Evolutionary conservation across 225 moss, liverwort and hornwort genomes (phyloP), one percentile per base, ranked within the genome.

Genomic region (Sphagnum tenellum): DNA sequence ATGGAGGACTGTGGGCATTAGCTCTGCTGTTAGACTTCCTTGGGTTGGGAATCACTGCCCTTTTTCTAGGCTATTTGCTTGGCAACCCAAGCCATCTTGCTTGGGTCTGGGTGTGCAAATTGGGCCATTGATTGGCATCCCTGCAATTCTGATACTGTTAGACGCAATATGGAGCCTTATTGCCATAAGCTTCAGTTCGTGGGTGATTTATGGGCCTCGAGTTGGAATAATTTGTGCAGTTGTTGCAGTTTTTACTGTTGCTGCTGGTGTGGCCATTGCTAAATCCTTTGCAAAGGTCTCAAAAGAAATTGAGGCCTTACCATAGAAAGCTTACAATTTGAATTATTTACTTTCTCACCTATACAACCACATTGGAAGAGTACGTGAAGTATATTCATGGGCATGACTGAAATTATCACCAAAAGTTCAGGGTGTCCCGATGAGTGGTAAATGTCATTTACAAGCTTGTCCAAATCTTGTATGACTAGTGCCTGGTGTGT

Each of bases 81-180:
- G 7, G 2, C 9, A 61, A 8, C 12, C 47, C 60, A 3, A 11
- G 6, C 60, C 45, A 6, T 45, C 60, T 61, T 61, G 14, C 45
- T 45, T 61, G 60, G 60, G 44, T 61, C 6, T 61, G 61, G 61
- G 3, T 61, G 46, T 61, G 61, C 45, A 61, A 29, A 12, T 61
- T 9, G 47, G 61, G 45, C 46, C 9, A 7, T 61, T 46, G 61
- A 10, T 12, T 3, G 47, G 6, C 29, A 61, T 61, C 45, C 61
- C 61, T 47, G 6, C 45, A 45, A 8, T 61, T 61, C 7, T 61
- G 8, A 61, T 61, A 45, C 45, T 61, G 44, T 7, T 45, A 7
- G 61, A 45, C 7, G 47, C 61, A 3, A 9, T 47, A 3, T 45
- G 45, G 44, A 61, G 8, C 12, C 44, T 61, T 61, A 47, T 61